Conservation (phyloP, 2,329 filamentous ascomycete species). For the Aspergillus hortae region DNA sequence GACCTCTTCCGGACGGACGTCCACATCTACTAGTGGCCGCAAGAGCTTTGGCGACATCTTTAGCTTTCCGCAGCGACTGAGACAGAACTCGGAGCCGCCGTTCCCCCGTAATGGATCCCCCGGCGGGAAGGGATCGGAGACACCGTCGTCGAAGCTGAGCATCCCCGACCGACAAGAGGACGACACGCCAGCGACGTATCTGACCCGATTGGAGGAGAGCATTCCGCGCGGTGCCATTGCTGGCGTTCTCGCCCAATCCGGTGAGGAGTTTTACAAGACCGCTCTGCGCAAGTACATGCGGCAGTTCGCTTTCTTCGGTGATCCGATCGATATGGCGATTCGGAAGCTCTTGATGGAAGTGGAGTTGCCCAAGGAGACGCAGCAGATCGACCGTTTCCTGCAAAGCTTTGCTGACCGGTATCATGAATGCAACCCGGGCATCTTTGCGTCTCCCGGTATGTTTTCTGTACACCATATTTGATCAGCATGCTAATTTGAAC, state of each 20-base stretch:
- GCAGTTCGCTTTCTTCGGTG: slow-evolving; percentile 89
- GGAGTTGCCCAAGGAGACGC: slow-evolving; percentile 92
- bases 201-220: slow-evolving; percentile 76
- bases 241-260: slow-evolving; percentile 78
- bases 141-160: slow-evolving; percentile 62
- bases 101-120: slow-evolving; percentile 63
- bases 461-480: neutral
- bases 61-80: slow-evolving; percentile 67
- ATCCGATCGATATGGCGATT: slow-evolving; percentile 97
- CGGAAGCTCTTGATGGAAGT: slow-evolving; percentile 95
- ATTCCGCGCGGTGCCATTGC: slow-evolving; percentile 80
- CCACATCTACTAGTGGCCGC: slow-evolving; percentile 77
- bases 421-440: slow-evolving; percentile 96
- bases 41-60: slow-evolving; percentile 92
- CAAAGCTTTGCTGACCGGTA: slow-evolving; percentile 95
- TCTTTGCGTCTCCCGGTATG: slow-evolving; percentile 72
- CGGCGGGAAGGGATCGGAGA: slow-evolving; percentile 57
- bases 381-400: slow-evolving; percentile 92
- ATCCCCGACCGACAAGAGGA: slow-evolving; percentile 79
- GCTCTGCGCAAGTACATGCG: slow-evolving; percentile 94
- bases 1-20: slow-evolving; percentile 60
- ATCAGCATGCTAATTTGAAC: slow-evolving; percentile 4
- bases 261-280: slow-evolving; percentile 75
- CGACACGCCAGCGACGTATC: slow-evolving; percentile 85
- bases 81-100: slow-evolving; percentile 74